Conservation (phyloP, 768 basidiomycete species). For the Agrocybe praecox region DNA sequence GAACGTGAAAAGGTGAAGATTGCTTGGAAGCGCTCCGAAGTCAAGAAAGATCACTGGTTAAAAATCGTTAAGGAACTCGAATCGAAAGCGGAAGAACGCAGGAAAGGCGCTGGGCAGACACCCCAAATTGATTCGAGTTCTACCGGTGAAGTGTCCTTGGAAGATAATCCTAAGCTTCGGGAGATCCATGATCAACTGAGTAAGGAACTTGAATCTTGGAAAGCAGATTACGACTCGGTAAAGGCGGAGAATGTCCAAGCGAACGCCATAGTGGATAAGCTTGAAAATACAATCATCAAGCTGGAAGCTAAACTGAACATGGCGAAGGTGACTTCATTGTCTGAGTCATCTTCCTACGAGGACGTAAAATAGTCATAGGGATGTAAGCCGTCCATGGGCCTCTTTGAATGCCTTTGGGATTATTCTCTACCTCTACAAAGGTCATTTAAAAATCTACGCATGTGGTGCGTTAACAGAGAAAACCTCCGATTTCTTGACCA, state of each 20-base stretch:
- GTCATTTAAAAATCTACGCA: too few relatives aligned
- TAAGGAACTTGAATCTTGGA: neutral
- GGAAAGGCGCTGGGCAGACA: neutral
- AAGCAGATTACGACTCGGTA: neutral
- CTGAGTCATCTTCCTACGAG: too few relatives aligned
- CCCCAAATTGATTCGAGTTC: neutral
- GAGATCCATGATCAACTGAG: neutral
- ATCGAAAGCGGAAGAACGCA: neutral
- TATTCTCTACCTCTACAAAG: too few relatives aligned
- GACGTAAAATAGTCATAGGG: too few relatives aligned
- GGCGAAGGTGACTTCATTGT: too few relatives aligned
- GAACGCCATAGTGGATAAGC: neutral
- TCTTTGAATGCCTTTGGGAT: too few relatives aligned
- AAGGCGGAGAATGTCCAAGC: neutral
- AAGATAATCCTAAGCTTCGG: neutral
- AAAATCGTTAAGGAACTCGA: neutral
- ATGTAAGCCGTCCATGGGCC: too few relatives aligned
- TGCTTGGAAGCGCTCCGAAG: neutral
- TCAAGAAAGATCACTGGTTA: neutral
- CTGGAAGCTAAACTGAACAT: neutral
- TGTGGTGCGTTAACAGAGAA: too few relatives aligned
- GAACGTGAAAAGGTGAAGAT: neutral
- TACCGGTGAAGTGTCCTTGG: too few relatives aligned
- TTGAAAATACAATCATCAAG: slow-evolving; percentile 6
- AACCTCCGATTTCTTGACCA: too few relatives aligned